Conservation (phyloP, 306 rosid genomes). For the Sophora flavescens region DNA sequence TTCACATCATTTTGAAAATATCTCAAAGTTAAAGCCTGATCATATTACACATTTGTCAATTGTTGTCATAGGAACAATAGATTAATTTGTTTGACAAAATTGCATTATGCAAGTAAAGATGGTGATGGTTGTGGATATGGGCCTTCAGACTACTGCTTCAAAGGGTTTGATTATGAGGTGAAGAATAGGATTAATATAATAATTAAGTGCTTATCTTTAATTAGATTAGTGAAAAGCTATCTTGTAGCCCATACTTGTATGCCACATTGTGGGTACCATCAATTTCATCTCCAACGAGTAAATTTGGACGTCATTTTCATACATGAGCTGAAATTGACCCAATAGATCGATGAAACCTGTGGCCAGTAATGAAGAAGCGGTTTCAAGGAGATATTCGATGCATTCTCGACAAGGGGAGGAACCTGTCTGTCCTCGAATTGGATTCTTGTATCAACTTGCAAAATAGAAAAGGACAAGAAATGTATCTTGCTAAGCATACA, state of each 20-base stretch:
- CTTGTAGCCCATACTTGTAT: background rate
- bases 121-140: background rate
- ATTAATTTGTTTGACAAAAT: background rate
- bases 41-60: background rate
- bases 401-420: background rate
- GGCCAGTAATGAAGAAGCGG: background rate
- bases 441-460: constrained; percentile 5
- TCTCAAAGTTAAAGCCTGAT: background rate
- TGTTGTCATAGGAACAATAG: no score
- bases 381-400: constrained; percentile 23
- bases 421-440: background rate
- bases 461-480: constrained; percentile 20
- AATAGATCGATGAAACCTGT: background rate
- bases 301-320: constrained; percentile 24
- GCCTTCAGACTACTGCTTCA: background rate
- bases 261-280: constrained; percentile 4
- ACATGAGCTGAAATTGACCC: background rate
- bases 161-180: background rate
- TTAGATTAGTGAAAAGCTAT: background rate
- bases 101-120: background rate
- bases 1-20: background rate
- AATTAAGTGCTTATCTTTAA: background rate
- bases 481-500: constrained; percentile 8
- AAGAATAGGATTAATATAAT: background rate
- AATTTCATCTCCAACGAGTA: constrained; percentile 14